Percentiles rank a stretch among this genome's conserved stretches.
These are phyloP conservation scores for Corchorus olitorius DNA, from an alignment of 345 rosid species.

Conservation along the genomic window DNA sequence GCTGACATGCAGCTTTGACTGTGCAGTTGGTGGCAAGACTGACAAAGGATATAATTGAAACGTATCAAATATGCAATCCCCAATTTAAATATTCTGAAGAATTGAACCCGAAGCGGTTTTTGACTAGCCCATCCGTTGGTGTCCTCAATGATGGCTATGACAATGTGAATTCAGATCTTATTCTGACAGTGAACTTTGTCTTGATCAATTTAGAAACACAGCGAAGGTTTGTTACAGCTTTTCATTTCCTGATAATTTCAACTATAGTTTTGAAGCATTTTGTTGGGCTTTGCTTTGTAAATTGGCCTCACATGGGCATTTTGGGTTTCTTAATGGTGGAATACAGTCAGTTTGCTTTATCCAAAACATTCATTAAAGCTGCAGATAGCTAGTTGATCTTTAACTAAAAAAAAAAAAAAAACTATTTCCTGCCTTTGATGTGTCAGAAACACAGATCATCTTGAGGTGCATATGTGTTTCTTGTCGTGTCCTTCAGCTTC, in stretches of 20 bases:
- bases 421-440: conserved; percentile 1
- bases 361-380: neutral
- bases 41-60: conserved; percentile 84
- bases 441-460: neutral
- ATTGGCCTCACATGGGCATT: neutral
- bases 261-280: conserved; percentile 3
- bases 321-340: neutral
- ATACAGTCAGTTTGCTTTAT: neutral
- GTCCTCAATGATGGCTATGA: conserved; percentile 93
- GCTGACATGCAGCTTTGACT: conserved; percentile 30
- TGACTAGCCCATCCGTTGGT: conserved; percentile 94
- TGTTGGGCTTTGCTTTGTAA: neutral
- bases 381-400: neutral
- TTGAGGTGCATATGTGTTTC: neutral
- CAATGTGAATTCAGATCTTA: conserved; percentile 93
- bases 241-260: neutral
- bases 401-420: neutral
- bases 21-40: conserved; percentile 87
- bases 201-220: conserved; percentile 75
- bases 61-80: conserved; percentile 86
- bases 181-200: conserved; percentile 73
- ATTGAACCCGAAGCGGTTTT: conserved; percentile 89
- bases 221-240: conserved; percentile 62
- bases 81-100: conserved; percentile 90
- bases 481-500: neutral